phyloP scores from a whole-genome alignment of 2,329 filamentous ascomycete genomes.

The Neonectria punicea region DNA sequence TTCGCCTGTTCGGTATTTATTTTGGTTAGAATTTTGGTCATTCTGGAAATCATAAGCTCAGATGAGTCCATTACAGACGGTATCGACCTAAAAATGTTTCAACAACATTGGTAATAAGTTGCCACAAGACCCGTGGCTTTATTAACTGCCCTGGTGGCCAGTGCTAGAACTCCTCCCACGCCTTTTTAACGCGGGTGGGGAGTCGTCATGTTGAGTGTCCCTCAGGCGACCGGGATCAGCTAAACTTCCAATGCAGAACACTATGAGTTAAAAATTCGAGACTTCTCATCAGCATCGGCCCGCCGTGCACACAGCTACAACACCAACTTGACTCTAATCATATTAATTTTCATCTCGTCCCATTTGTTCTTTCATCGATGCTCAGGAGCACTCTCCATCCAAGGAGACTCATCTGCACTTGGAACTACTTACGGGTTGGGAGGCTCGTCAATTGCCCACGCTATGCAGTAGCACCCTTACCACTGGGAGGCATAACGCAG shows the following conservation, averaged over 20 bases:
- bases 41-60: neutral
- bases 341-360: neutral
- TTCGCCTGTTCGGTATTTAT: neutral
- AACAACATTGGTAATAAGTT: neutral
- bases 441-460: neutral
- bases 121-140: neutral
- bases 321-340: constrained; percentile 4
- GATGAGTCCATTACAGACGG: neutral
- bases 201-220: constrained; percentile 49
- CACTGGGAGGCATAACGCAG: neutral
- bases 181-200: constrained; percentile 23
- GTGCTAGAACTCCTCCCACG: constrained; percentile 10
- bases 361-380: constrained; percentile 31
- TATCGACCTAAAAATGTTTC: neutral
- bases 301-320: neutral
- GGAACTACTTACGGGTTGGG: constrained; percentile 17
- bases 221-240: no score
- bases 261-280: neutral
- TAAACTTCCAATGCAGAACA: no score
- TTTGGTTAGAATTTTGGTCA: neutral
- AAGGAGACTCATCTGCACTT: constrained; percentile 32
- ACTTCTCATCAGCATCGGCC: neutral
- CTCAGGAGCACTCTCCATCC: constrained; percentile 37
- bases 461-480: neutral
- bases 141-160: neutral